Evolutionary conservation across 2,329 filamentous ascomycete species (phyloP).

Genomic region (Helotiales sp.): DNA sequence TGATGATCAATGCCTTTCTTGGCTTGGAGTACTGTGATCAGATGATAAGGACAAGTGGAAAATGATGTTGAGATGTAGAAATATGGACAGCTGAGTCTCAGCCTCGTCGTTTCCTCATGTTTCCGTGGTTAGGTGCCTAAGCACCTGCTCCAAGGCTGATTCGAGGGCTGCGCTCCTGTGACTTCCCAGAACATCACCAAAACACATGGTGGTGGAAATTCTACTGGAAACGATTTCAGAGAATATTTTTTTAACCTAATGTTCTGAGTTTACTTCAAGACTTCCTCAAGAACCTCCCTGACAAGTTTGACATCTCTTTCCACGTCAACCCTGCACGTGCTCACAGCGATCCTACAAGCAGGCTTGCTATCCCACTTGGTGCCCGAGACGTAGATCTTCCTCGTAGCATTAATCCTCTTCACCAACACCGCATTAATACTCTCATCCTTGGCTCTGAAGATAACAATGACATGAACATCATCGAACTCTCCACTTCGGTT

Average conservation of each 20-base stretch:
- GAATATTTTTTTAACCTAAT: background rate
- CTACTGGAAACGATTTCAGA: background rate
- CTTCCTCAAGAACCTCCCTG: slow-evolving; percentile 58
- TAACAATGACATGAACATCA: slow-evolving; percentile 63
- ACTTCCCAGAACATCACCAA: background rate
- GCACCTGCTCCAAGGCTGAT: too few species aligned
- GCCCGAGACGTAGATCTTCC: slow-evolving; percentile 81
- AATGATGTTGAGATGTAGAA: background rate
- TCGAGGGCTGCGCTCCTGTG: too few species aligned
- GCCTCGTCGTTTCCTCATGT: background rate
- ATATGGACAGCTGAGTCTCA: background rate
- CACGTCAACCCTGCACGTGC: slow-evolving; percentile 80
- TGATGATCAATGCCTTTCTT: background rate
- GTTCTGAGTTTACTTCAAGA: slow-evolving; percentile 8
- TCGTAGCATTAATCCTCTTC: slow-evolving; percentile 71
- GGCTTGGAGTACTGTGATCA: too few species aligned
- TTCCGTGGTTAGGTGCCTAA: background rate
- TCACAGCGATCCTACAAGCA: slow-evolving; percentile 83
- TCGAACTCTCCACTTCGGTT: slow-evolving; percentile 38
- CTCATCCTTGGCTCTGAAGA: slow-evolving; percentile 75
- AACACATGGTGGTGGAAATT: background rate
- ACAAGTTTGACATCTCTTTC: slow-evolving; percentile 71
- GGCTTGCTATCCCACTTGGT: slow-evolving; percentile 76
- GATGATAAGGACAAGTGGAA: too few species aligned
- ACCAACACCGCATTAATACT: slow-evolving; percentile 70